These are phyloP conservation scores for Smallanthus sonchifolius DNA, from an alignment of 129 eudicot genomes.

Conservation along the genomic window DNA sequence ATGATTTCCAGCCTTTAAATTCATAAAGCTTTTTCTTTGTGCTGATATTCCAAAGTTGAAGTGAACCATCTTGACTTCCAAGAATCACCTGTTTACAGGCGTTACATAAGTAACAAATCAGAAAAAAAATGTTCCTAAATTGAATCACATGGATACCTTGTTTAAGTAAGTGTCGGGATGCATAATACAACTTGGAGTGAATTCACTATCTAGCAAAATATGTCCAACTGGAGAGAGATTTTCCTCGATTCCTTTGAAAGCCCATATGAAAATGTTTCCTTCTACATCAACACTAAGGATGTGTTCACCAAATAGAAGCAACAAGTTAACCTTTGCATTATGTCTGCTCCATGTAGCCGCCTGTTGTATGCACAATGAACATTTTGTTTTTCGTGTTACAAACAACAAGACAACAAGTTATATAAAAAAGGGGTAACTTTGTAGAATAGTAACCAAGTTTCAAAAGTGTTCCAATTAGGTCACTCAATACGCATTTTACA, in stretches of 20 bases:
- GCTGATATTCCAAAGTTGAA: slow-evolving; percentile 95
- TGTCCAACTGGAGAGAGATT: slow-evolving; percentile 70
- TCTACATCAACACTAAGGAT: slow-evolving; percentile 76
- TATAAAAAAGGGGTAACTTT: too few species aligned
- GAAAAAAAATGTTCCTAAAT: not conserved
- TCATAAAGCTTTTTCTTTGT: slow-evolving; percentile 77
- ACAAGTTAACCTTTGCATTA: slow-evolving; percentile 63
- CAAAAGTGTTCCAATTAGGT: too few species aligned
- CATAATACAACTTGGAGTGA: slow-evolving; percentile 82
- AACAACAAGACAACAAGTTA: not conserved
- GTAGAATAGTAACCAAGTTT: too few species aligned
- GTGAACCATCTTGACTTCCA: slow-evolving; percentile 83
- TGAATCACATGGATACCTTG: slow-evolving; percentile 50
- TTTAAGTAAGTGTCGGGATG: slow-evolving; percentile 98
- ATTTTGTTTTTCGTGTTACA: not conserved
- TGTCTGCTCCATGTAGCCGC: slow-evolving; percentile 89
- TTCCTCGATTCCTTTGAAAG: slow-evolving; percentile 69
- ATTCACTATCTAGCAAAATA: slow-evolving; percentile 52
- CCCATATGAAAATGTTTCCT: slow-evolving; percentile 81
- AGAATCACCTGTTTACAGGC: slow-evolving; percentile 59
- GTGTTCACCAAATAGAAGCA: slow-evolving; percentile 88
- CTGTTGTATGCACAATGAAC: slow-evolving; percentile 28
- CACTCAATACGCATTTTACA: too few species aligned
- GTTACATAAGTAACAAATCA: not conserved
- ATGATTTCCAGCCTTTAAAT: slow-evolving; percentile 83